Base-by-base conservation (phyloP, 2,329 filamentous ascomycete genomes). In the Clonostachys solani region DNA sequence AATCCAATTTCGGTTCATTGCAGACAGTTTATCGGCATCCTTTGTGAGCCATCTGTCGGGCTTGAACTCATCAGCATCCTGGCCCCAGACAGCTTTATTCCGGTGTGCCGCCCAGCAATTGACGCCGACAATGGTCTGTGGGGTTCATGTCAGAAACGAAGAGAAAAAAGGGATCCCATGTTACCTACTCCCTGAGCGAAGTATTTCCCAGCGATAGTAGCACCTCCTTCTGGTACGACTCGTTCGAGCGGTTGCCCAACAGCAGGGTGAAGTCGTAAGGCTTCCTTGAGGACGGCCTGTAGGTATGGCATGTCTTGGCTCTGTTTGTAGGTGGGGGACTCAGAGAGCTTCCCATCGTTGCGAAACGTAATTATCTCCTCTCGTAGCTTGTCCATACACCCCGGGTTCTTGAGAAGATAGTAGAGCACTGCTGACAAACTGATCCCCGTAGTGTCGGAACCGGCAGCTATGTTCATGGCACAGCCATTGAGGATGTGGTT, bases 271-370 rank as follows among this genome's bases (percentile, higher is more conserved):
- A 81, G 59, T 13, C 78, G 69, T 17, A 80, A 57, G 0, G 72
- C 71, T 54, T 81, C 77, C 45, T 78, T 77, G 37, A 81, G 70
- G 5, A 73, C 68, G 1, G 49, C 77, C 78, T 0, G 65, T n/a
- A 47, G 18, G 40, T 47, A 47, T 5, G 45, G 67, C 47, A 73
- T 54, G 4, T 56, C 49, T 47, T 62, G 58, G 3, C 54, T 50
- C 15, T 62, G 53, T 34, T 54, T 55, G 44, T 61, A 66, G 1
- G 54, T 54, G 23, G 60, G 47, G 5, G 45, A 29, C 3, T 52
- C 44, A 7, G 48, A 49, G 40, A 47, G 6, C 6, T 50, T 41
- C 5, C 47, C 41, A 8, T 47, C 50, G n/a, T 40, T 38, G 33
- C 19, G 42, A 16, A 37, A 58, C 59, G 3, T 44, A 49, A 33